Percentiles rank a stretch among this genome's conserved stretches.
These are phyloP conservation scores for Suhomyces emberorum DNA, from an alignment of 805 yeast species.

Conservation along the genomic window DNA sequence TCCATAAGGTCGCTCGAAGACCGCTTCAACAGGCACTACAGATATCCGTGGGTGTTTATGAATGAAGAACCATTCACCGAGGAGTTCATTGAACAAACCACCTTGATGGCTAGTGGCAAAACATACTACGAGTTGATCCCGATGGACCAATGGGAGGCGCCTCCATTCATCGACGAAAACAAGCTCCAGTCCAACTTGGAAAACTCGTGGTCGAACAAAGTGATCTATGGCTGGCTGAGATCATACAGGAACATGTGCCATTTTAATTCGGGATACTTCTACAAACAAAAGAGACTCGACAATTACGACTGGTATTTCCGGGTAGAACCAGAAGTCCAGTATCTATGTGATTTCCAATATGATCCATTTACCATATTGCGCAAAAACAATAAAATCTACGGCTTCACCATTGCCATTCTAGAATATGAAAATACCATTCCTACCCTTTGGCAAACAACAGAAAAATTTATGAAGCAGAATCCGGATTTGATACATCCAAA, in stretches of 20 bases:
- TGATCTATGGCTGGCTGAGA: conserved; percentile 46
- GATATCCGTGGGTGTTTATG: conserved; percentile 44
- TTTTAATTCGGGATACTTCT: conserved; percentile 65
- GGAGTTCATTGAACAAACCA: conserved; percentile 40
- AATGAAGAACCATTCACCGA: conserved; percentile 42
- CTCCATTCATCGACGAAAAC: conserved; percentile 29
- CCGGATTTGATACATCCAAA: conserved; percentile 47
- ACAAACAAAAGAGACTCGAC: conserved; percentile 41
- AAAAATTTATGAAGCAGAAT: conserved; percentile 39
- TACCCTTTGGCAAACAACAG: conserved; percentile 49
- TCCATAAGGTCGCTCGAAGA: conserved; percentile 44
- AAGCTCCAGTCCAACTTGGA: conserved; percentile 24
- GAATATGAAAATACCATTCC: conserved; percentile 53
- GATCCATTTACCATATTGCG: conserved; percentile 49
- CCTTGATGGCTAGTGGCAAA: conserved; percentile 43
- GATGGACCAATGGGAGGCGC: conserved; percentile 38
- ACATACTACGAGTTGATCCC: conserved; percentile 42
- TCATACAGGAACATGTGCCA: conserved; percentile 68
- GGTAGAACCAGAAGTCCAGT: conserved; percentile 57
- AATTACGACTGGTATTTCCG: conserved; percentile 57
- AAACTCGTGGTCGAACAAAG: conserved; percentile 17
- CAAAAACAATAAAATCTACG: conserved; percentile 44
- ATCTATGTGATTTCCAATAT: conserved; percentile 54
- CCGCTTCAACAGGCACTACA: conserved; percentile 36
- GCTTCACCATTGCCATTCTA: conserved; percentile 48